Evolutionary conservation across 495 filamentous ascomycete species (phyloP).

Genomic region (Xylaria acuta): DNA sequence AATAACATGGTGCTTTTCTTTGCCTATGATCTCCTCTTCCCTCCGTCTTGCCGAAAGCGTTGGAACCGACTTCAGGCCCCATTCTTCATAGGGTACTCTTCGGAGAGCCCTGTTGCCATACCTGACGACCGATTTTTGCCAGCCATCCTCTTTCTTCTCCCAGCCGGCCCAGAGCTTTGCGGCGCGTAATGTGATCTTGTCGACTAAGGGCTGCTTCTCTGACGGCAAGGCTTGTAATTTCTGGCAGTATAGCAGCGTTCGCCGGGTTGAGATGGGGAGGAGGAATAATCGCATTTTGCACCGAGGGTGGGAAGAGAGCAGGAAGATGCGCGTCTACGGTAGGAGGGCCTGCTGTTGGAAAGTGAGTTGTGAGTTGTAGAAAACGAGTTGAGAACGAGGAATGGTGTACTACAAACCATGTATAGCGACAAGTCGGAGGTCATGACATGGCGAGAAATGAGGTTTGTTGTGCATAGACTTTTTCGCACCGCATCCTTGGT

Average conservation of each 20-base stretch:
- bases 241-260: constrained; percentile 93
- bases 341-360: neutral
- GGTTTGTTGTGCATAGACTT: neutral
- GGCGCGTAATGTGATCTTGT: constrained; percentile 70
- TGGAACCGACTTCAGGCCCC: constrained; percentile 93
- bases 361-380: neutral
- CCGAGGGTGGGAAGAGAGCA: constrained; percentile 29
- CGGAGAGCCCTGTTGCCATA: constrained; percentile 87
- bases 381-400: neutral
- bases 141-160: constrained; percentile 83
- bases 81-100: constrained; percentile 95
- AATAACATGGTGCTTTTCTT: constrained; percentile 73
- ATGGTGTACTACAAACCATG: neutral
- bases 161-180: constrained; percentile 79
- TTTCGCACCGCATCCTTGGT: neutral
- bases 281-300: constrained; percentile 89
- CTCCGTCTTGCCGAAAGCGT: constrained; percentile 72
- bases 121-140: constrained; percentile 83
- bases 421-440: neutral
- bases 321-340: constrained; percentile 13
- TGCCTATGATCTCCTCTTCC: constrained; percentile 66
- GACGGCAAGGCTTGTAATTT: constrained; percentile 59
- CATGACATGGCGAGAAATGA: constrained; percentile 4
- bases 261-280: constrained; percentile 88
- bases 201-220: constrained; percentile 60